These are phyloP conservation scores for Noccaea caerulescens DNA, from an alignment of 345 rosid species.

Conservation along the genomic window DNA sequence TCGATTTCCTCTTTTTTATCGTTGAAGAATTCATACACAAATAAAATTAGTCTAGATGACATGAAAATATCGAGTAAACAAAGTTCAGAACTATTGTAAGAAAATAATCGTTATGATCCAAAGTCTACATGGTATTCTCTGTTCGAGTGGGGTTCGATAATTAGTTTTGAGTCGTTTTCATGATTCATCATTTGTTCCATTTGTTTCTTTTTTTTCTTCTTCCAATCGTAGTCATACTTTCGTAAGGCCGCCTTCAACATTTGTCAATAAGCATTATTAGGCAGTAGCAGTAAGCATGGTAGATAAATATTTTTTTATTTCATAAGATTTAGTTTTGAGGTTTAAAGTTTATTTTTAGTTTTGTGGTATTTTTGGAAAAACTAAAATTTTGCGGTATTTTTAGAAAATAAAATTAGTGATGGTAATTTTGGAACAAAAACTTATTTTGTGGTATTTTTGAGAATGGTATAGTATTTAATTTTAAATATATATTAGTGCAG, in stretches of 20 bases:
- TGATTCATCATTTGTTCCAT: constrained; percentile 12
- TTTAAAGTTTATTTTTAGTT: no score
- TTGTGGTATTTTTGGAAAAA: no score
- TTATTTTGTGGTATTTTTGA: no score
- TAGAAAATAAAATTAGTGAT: no score
- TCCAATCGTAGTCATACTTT: constrained; percentile 4
- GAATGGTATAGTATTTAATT: no score
- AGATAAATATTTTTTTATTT: neutral
- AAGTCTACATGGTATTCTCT: constrained; percentile 4
- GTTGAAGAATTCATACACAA: neutral
- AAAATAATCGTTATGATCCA: neutral
- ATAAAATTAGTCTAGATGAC: neutral
- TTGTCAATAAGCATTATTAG: constrained; percentile 8
- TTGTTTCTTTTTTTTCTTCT: constrained; percentile 7
- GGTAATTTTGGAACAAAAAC: no score
- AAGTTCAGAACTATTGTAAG: neutral
- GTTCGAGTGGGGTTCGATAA: constrained; percentile 9
- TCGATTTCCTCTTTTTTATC: neutral
- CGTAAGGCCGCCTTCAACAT: constrained; percentile 13
- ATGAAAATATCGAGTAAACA: neutral
- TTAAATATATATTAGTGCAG: no score
- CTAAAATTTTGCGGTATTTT: no score
- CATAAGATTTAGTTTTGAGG: no score
- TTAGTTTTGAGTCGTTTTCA: constrained; percentile 19
- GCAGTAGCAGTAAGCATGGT: neutral